Evolutionary conservation across 2,329 filamentous ascomycete genomes (phyloP), one percentile per base, ranked within the genome.

Genomic region (Calonectria ilicicola): DNA sequence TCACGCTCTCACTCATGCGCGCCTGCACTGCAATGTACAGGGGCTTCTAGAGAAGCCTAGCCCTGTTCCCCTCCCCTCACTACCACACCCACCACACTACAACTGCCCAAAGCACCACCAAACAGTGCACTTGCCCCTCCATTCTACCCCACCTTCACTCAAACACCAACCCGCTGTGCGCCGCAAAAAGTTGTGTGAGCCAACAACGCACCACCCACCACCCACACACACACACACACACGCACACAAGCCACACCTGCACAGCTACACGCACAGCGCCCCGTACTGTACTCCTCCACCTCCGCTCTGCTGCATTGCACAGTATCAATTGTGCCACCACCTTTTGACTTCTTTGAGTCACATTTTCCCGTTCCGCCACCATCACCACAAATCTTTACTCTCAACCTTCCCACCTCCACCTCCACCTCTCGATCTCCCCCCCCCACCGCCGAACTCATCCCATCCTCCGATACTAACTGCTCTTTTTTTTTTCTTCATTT

Each of bases 321-420:
- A 75, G 77, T 76, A 73, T 68, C 77, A 69, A 73, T 75, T 74
- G 70, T 76, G 26, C 68, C 40, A 73, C 72, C 71, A 72, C 70
- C 73, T 78, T 77, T 78, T 72, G 77, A 74, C 76, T 70, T 69
- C 70, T 68, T 76, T 79, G 78, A 79, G 74, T 79, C 78, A 79
- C 77, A 79, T 79, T 79, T 79, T 79, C 77, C 70, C 70, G 72
- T 62, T 46, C 78, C 76, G 76, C 73, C 76, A 77, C 78, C 74
- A 72, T 72, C 71, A 65, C 53, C 67, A 70, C 67, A 67, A 63
- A 65, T 65, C 67, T 64, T 73, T 66, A 65, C 62, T 68, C 62
- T 68, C 64, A 68, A 68, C 56, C 56, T 40, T 64, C 58, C 58
- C 51, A 65, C 70, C 65, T 62, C 60, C 69, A 58, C 49, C 65